Base-by-base conservation (phyloP, 2,329 filamentous ascomycete genomes). In the Trichoderma koningii region DNA sequence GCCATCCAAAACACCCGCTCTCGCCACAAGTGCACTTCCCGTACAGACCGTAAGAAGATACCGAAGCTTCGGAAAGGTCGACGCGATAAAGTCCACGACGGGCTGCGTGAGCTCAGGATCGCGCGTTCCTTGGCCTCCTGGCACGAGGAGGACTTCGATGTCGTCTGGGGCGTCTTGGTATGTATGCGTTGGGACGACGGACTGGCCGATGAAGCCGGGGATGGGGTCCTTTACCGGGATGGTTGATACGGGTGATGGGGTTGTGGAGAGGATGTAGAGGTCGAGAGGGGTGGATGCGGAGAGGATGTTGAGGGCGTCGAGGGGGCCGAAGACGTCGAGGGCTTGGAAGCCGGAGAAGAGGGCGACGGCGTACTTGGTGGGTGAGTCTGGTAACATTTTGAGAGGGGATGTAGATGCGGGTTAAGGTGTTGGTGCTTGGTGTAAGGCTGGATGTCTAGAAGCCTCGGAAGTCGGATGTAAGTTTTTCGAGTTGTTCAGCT, bases 21-120 rank as follows among this genome's bases (percentile, higher is more conserved):
- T 74, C 0, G 87, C 86, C 0, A 83, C 76, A 6, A 87, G 72
- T 2, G 80, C 79, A 2, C 82, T 77, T 0, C 87, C 87, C 0
- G 85, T 89, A 70, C 88, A 90, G 0, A 89, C 81, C 0, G 84
- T 87, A n/a, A 89, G 75, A 6, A 87, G 69, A 66, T 83, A 85
- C 55, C 77, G 73, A 7, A 87, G 68, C 7, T 75, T 74, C 0
- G 80, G 77, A 66, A 79, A 83, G 3, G 70, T 69, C 0, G 72
- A 68, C 5, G 68, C 69, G 48, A 87, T 73, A 67, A 81, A 87
- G n/a, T 80, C 73, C 3, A 72, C 71, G 2, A 76, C 69, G 6
- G 66, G 61, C 7, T 73, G 59, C 0, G 71, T 70, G 0, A 64
- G 64, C 1, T 73, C 68, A 0, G 69, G 21, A 3, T 73, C 65